Percentiles rank a stretch among this genome's conserved stretches.
These are phyloP conservation scores for Pyrrhoderma lamaoense DNA, from an alignment of 1,284 basidiomycete genomes.

Conservation along the genomic window DNA sequence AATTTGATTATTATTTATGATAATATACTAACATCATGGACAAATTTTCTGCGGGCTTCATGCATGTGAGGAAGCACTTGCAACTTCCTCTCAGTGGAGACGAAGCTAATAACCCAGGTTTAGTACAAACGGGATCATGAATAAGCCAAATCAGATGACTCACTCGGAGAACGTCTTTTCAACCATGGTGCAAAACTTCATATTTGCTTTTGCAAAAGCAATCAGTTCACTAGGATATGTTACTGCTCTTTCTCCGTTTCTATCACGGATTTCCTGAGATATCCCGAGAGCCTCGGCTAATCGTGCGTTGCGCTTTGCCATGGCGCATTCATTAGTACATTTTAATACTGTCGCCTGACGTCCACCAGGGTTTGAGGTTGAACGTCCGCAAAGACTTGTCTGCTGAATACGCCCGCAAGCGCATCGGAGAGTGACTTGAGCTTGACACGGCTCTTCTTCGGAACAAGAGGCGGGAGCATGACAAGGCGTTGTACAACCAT, in stretches of 20 bases:
- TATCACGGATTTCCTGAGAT: slow-evolving; percentile 35
- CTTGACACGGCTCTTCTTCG: slow-evolving; percentile 69
- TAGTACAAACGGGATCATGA: not conserved
- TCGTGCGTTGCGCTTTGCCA: slow-evolving; percentile 78
- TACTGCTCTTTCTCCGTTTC: slow-evolving; percentile 30
- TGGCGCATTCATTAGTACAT: slow-evolving; percentile 73
- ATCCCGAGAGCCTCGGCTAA: slow-evolving; percentile 88
- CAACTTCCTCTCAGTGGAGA: slow-evolving; percentile 57
- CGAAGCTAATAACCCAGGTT: slow-evolving; percentile 41
- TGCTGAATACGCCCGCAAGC: slow-evolving; percentile 76
- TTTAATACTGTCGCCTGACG: slow-evolving; percentile 42
- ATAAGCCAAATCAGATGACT: slow-evolving; percentile 26
- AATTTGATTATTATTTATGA: slow-evolving; percentile 1
- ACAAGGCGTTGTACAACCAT: slow-evolving; percentile 71
- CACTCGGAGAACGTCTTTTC: slow-evolving; percentile 78
- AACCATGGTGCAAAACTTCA: slow-evolving; percentile 60
- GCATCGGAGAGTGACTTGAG: slow-evolving; percentile 61
- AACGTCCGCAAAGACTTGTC: slow-evolving; percentile 60
- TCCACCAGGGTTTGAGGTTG: slow-evolving; percentile 37
- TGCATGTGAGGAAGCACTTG: slow-evolving; percentile 82
- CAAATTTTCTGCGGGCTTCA: slow-evolving; percentile 68
- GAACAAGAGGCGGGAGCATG: slow-evolving; percentile 82
- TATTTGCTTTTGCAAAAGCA: slow-evolving; percentile 52
- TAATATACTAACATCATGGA: slow-evolving; percentile 49
- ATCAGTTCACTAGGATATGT: slow-evolving; percentile 59